These are phyloP conservation scores for Diutina mesorugosa DNA, from an alignment of 1,139 yeast genomes.

Conservation along the genomic window DNA sequence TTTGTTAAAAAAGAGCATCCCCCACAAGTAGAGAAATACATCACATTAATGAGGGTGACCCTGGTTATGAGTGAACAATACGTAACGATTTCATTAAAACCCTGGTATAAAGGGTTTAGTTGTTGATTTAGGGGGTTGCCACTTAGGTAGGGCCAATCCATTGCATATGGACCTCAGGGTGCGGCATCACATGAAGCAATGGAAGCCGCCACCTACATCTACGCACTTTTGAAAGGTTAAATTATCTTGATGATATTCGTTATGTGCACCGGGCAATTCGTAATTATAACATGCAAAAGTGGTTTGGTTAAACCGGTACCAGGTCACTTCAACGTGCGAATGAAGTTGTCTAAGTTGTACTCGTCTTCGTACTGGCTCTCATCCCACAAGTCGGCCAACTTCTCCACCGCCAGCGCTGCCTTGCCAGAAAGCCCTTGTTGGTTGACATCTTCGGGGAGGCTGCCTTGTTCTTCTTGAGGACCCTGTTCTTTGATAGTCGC, in stretches of 20 bases:
- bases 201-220: not conserved
- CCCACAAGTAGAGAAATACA: too few species aligned
- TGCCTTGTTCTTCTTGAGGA: conserved; percentile 16
- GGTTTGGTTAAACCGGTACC: not conserved
- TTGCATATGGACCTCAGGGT: not conserved
- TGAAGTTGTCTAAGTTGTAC: conserved; percentile 85
- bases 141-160: too few species aligned
- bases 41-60: too few species aligned
- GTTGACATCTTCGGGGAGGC: conserved; percentile 39
- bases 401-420: conserved; percentile 65
- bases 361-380: conserved; percentile 93
- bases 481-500: conserved; percentile 26
- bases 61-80: too few species aligned
- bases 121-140: not conserved
- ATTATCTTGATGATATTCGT: not conserved
- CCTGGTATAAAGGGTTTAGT: not conserved
- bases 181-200: not conserved
- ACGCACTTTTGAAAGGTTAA: not conserved
- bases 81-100: too few species aligned
- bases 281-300: not conserved
- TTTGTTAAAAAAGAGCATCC: too few species aligned
- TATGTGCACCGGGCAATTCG: not conserved
- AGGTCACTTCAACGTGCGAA: conserved; percentile 48
- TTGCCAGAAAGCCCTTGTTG: conserved; percentile 40
- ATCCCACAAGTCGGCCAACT: conserved; percentile 93